phyloP scores from a whole-genome alignment of 2,329 filamentous ascomycete genomes.

The Claviceps digitariae region DNA sequence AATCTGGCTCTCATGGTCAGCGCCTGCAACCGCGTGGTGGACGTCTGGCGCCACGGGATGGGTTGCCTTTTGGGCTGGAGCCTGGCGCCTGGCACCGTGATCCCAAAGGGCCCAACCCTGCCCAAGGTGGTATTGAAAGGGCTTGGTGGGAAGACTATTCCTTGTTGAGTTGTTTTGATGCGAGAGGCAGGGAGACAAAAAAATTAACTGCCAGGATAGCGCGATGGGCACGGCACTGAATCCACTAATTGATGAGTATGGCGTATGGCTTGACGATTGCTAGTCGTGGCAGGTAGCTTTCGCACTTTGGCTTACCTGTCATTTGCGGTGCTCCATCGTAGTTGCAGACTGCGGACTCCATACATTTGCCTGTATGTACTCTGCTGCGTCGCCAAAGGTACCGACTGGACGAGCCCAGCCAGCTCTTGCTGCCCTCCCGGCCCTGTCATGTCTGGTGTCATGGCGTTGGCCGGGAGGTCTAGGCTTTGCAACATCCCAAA shows the following conservation, averaged over 20 bases:
- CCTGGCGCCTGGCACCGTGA: neutral
- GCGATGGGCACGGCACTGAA: neutral
- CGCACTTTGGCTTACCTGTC: neutral
- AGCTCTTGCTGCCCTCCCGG: neutral
- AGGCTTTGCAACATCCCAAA: neutral
- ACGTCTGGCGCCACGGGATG: conserved; percentile 5
- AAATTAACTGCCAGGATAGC: conserved; percentile 1
- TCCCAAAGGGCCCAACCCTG: conserved; percentile 7
- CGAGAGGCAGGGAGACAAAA: neutral
- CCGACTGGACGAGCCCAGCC: conserved; percentile 1
- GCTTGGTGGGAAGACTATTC: conserved; percentile 6
- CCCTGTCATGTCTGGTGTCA: neutral
- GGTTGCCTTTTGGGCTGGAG: conserved; percentile 1
- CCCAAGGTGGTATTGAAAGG: conserved; percentile 6
- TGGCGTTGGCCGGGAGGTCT: neutral
- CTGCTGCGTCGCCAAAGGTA: conserved; percentile 4
- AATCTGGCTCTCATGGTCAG: neutral
- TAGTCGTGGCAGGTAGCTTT: conserved; percentile 4
- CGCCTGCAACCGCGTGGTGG: conserved; percentile 1
- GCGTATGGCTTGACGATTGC: conserved; percentile 3
- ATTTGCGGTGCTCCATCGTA: conserved; percentile 1
- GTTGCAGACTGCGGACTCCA: neutral
- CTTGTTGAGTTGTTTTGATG: conserved; percentile 2
- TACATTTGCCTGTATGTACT: neutral
- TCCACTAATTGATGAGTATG: neutral